Base-by-base conservation (phyloP, 2,329 filamentous ascomycete species). In the Fusarium torreyae region DNA sequence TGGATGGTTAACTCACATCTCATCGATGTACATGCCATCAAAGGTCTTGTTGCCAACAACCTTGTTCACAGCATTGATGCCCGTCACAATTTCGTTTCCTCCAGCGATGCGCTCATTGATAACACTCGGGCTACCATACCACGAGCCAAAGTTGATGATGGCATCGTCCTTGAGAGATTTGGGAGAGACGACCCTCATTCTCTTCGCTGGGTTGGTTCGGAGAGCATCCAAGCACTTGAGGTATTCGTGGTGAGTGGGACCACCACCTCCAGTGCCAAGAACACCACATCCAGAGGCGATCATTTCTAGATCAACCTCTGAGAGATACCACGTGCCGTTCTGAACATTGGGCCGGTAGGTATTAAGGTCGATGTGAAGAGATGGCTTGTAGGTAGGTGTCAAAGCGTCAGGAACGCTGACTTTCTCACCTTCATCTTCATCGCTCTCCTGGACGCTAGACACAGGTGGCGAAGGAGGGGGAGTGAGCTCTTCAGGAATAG, bases 91-190 rank as follows among this genome's bases (percentile, higher is more conserved):
- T 63, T 81, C 81, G 17, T 69, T 78, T 6, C 81, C 81, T 2
- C 73, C 73, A 1, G 76, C 74, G 2, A 82, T 73, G 0, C 78
- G 75, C 69, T 82, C 80, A 34, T 79, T 80, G 40, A 79, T 79
- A 11, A 82, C 80, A 20, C 78, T 81, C 0, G 81, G 81, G 34
- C 80, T 81, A 5, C 82, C 83, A 43, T 84, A 84, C 76, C 82
- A 83, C 1, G 81, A 81, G 0, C 82, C 82, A 39, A 83, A 81
- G 42, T 81, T 81, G 6, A 82, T 76, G 2, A 77, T 69, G 10
- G 80, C 81, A 13, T 77, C 72, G 31, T 84, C 82, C 6, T 75
- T 71, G 0, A 84, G 68, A 0, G 74, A 70, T 7, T 75, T 75
- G 0, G 81, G 78, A 0, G 80, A 76, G 3, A 85, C 75, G 2